These are phyloP conservation scores for Verticillium klebahnii DNA, from an alignment of 2,329 filamentous ascomycete species.

Conservation along the genomic window DNA sequence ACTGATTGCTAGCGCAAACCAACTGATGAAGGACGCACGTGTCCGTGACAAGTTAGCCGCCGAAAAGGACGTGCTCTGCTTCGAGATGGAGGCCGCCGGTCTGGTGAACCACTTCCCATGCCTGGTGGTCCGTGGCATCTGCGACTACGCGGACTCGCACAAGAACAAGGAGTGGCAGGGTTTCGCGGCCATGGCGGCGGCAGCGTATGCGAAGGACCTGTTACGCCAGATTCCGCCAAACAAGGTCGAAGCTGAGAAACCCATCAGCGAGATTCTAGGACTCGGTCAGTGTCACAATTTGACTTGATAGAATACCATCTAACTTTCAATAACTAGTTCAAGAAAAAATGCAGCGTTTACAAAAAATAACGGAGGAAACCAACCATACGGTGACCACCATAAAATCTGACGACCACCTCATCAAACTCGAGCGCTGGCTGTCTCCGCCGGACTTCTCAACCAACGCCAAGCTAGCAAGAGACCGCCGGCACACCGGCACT, in stretches of 20 bases:
- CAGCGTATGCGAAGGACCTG: conserved; percentile 22
- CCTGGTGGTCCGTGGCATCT: conserved; percentile 28
- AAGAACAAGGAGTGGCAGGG: conserved; percentile 25
- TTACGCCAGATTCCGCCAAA: conserved; percentile 4
- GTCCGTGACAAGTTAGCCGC: conserved; percentile 3
- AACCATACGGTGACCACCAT: neutral
- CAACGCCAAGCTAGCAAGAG: conserved; percentile 7
- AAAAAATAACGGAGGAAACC: neutral
- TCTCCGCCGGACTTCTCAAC: conserved; percentile 7
- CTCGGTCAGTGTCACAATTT: neutral
- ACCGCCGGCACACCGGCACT: conserved; percentile 5
- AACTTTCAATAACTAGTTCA: neutral
- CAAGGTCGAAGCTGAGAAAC: conserved; percentile 9
- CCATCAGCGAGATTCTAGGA: neutral
- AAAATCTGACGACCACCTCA: neutral
- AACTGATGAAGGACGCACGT: conserved; percentile 16
- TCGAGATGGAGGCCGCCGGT: conserved; percentile 29
- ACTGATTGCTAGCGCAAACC: conserved; percentile 11
- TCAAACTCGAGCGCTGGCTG: conserved; percentile 11
- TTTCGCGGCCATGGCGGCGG: conserved; percentile 23
- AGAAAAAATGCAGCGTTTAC: neutral
- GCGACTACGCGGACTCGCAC: conserved; percentile 29
- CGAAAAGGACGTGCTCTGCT: conserved; percentile 20
- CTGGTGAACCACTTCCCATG: conserved; percentile 23
- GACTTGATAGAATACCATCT: neutral